A percentile compares a stretch with the other conserved stretches of the same genome.
Conservation (phyloP, 2,329 filamentous ascomycete genomes). For the Chalaropsis ovoidea region DNA sequence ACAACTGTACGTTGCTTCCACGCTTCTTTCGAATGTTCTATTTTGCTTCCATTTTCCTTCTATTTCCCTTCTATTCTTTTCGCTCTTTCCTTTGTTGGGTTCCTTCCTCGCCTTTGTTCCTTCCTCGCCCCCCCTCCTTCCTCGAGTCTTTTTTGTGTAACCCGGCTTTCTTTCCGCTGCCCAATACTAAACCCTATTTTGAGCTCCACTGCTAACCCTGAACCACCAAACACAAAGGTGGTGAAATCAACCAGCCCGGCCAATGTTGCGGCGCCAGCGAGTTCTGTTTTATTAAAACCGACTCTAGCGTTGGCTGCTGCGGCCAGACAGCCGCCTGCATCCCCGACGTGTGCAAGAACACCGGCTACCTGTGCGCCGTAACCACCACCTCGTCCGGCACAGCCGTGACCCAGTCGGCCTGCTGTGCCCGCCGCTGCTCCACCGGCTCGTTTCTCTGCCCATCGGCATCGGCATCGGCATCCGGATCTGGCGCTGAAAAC, state of each 20-base stretch:
- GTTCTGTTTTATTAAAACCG: slow-evolving; percentile 39
- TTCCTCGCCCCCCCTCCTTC: not conserved
- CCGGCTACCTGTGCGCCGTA: slow-evolving; percentile 29
- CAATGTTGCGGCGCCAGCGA: slow-evolving; percentile 37
- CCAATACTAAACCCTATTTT: not conserved
- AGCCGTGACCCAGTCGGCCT: slow-evolving; percentile 30
- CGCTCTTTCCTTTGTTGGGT: not conserved
- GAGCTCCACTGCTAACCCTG: not conserved
- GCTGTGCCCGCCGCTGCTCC: slow-evolving; percentile 37
- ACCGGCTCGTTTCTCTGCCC: slow-evolving; percentile 39
- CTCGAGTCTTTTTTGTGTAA: not conserved
- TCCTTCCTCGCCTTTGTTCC: not conserved
- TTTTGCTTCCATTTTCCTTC: not conserved
- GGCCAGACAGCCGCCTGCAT: slow-evolving; percentile 36
- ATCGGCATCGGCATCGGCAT: slow-evolving; percentile 32
- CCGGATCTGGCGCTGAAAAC: slow-evolving; percentile 32
- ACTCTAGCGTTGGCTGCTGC: slow-evolving; percentile 35
- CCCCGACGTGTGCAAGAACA: slow-evolving; percentile 33
- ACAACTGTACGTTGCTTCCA: slow-evolving; percentile 18
- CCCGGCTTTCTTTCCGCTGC: not conserved
- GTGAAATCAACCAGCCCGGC: slow-evolving; percentile 35
- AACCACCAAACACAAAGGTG: slow-evolving; percentile 32
- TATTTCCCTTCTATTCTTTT: not conserved
- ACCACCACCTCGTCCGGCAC: slow-evolving; percentile 28
- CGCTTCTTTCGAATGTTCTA: not conserved